These are phyloP conservation scores for Iberis pinnata DNA, from an alignment of 345 rosid species.

Conservation along the genomic window DNA sequence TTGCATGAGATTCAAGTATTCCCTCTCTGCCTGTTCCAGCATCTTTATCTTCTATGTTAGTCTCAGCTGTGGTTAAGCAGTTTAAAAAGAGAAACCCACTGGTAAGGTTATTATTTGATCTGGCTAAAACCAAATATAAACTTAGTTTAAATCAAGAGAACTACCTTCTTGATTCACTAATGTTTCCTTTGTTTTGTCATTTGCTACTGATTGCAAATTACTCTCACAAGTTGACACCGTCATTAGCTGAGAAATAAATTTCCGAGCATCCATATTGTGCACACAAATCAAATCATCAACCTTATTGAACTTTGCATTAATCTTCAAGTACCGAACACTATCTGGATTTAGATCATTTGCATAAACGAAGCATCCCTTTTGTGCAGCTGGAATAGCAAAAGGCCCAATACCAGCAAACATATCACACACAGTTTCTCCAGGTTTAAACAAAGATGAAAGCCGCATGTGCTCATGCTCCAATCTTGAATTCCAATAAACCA, in stretches of 20 bases:
- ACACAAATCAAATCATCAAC: constrained; percentile 54
- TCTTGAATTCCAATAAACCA: constrained; percentile 95
- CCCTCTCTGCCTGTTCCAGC: no score
- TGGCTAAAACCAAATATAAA: neutral
- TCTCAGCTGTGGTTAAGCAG: constrained; percentile 23
- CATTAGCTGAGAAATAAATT: constrained; percentile 57
- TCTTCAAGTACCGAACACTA: constrained; percentile 67
- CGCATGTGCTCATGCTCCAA: constrained; percentile 89
- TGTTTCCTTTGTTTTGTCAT: constrained; percentile 30
- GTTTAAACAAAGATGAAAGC: constrained; percentile 58
- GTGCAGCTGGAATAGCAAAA: constrained; percentile 91
- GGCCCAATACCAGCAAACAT: constrained; percentile 98
- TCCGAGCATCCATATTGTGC: constrained; percentile 88
- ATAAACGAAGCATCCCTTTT: constrained; percentile 77
- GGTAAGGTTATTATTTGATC: neutral
- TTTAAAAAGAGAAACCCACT: constrained; percentile 13
- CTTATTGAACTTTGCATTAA: constrained; percentile 78
- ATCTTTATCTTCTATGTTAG: constrained; percentile 23
- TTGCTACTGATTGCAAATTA: constrained; percentile 31
- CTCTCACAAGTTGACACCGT: constrained; percentile 35
- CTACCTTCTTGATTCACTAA: constrained; percentile 33
- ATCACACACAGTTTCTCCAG: constrained; percentile 85
- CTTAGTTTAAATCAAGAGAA: constrained; percentile 1
- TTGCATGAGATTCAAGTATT: constrained; percentile 24
- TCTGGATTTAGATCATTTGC: constrained; percentile 90